Conservation (phyloP, 2,329 filamentous ascomycete species). For the Coniochaeta sp. region DNA sequence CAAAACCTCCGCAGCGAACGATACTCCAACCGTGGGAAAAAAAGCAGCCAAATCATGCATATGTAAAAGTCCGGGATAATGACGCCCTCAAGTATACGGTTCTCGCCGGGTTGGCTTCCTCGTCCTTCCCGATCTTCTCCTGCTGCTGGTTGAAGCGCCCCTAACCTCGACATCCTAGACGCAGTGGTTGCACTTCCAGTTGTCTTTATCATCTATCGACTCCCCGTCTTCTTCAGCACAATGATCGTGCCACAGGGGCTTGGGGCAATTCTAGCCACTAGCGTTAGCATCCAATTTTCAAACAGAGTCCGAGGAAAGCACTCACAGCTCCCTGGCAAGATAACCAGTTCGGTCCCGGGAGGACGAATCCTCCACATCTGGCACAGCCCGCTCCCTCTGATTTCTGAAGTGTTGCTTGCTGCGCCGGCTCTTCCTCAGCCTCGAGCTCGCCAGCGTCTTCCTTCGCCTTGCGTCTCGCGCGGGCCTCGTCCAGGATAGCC, state of each 20-base stretch:
- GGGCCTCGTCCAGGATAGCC: constrained; percentile 29
- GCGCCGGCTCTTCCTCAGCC: constrained; percentile 24
- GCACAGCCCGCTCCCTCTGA: constrained; percentile 36
- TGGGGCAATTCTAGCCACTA: constrained; percentile 29
- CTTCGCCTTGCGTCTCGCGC: constrained; percentile 20
- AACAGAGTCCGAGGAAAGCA: no score
- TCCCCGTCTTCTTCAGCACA: constrained; percentile 34
- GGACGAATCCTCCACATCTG: constrained; percentile 37
- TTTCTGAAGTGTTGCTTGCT: constrained; percentile 14
- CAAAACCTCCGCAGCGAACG: no score
- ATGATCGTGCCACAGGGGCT: constrained; percentile 39
- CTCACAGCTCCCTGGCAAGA: no score
- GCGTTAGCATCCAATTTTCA: constrained; percentile 7
- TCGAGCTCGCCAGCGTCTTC: no score
- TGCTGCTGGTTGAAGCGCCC: not conserved
- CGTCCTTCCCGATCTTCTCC: not conserved
- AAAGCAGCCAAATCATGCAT: no score
- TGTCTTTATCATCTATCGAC: constrained; percentile 24
- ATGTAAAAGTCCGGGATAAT: no score
- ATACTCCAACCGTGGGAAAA: no score
- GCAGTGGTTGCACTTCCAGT: constrained; percentile 13
- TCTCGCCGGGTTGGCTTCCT: no score
- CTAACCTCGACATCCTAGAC: not conserved
- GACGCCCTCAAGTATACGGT: no score
- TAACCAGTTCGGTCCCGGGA: no score